Evolutionary conservation across 805 yeast genomes (phyloP), one percentile per base, ranked within the genome.

Genomic region (Scheffersomyces lignosus): DNA sequence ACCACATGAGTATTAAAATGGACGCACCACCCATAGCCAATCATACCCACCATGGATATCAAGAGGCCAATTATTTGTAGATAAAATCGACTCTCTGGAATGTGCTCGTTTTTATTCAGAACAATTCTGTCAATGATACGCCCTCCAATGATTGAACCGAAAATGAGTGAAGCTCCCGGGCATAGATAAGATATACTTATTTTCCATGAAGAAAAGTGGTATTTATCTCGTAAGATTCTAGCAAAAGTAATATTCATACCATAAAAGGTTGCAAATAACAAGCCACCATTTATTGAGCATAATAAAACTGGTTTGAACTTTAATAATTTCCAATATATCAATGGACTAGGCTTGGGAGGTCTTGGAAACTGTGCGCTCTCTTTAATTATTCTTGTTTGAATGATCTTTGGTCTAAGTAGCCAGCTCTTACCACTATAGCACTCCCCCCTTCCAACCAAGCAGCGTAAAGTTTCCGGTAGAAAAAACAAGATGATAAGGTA

Each of bases 1-100:
- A 54, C 66, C 23, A 72, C 57, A 34, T 62, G 70, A 13, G 60
- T 59, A 9, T 61, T 60, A 25, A 55, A 58, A 12, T 73, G 58
- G 22, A 70, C 57, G 20, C 76, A 55, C 81, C 81, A 77, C 0
- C 81, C 81, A 47, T 72, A 77, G 0, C 77, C 72, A 14, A 75
- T 42, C 14, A 75, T 55, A 1, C 81, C 79, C 14, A 57, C 51
- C 36, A 71, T 63, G 18, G 72, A 65, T 1, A 73, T 44, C 1
- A 62, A 2, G 13, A 76, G 51, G 0, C 81, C 81, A 34, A 66
- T 34, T 1, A 68, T 20, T 37, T 75, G 80, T 6, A 75, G 37
- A 2, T 66, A 44, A 28, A 77, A 61, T 31, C 81, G 55, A 18
- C 62, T 56, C 40, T 77, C 82, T 5, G 79, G 78, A 13, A 66